Base-by-base conservation (phyloP, 192 early-diverging fungal species). In the Coemansia sp. region DNA sequence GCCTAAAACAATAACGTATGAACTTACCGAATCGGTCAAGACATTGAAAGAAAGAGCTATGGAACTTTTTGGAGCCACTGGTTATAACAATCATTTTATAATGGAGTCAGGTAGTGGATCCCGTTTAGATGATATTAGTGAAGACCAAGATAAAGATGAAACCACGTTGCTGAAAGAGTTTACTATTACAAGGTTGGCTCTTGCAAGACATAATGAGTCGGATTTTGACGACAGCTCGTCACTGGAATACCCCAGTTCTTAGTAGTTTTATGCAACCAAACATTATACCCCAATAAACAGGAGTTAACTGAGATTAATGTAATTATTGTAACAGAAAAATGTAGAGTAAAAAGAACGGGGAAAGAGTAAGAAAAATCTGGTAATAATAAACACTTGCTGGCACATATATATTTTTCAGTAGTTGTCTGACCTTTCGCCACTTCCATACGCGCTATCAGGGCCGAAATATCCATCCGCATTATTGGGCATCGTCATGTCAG, bases 361-460 rank as follows among this genome's bases (percentile, higher is more conserved):
- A n/a, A 11, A 12, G 55, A 39, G 55, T 18, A n/a, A 57, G 41
- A 45, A n/a, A n/a, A 45, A 45, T 1, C 41, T 16, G 41, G 16
- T 45, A 45, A 13, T 45, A 45, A 45, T 45, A 45, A 45, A 45
- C 41, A 45, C 39, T 45, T 26, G n/a, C 14, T 19, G 14, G n/a
- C 27, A 57, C 54, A 56, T 38, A 22, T 29, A 57, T n/a, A 43
- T 45, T 13, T 16, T 16, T 47, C 59, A 60, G 43, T 23, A 45
- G 24, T 24, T 24, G 24, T 10, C 32, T 35, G 65, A 47, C 24
- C 65, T 37, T 41, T 67, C 65, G 50, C 65, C 65, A 26, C 65
- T 59, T 37, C 37, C 58, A 32, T 67, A 61, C 4, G 64, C 24
- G 54, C 53, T 55, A 29, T 64, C 52, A n/a, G 59, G 0, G 8